Conservation (phyloP, 1,284 basidiomycete species). For the Termitomyces sp. region DNA sequence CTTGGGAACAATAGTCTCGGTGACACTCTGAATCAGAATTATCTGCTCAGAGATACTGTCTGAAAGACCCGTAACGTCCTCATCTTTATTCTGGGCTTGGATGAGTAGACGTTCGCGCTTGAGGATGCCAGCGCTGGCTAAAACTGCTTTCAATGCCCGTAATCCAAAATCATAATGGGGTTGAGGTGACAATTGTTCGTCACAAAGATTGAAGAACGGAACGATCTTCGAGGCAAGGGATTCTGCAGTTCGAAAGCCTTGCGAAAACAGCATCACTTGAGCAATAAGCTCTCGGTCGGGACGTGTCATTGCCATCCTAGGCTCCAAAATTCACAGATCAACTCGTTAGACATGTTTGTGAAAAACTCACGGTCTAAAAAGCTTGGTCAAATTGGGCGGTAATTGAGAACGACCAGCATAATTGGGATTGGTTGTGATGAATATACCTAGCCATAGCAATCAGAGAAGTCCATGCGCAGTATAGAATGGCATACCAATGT, state of each 20-base stretch:
- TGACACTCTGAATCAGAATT: slow-evolving; percentile 98
- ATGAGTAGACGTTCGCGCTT: slow-evolving; percentile 84
- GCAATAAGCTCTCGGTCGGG: slow-evolving; percentile 98
- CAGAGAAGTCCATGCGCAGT: background rate
- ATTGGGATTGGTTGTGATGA: slow-evolving; percentile 97
- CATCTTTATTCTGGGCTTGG: slow-evolving; percentile 38
- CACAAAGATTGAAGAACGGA: slow-evolving; percentile 98
- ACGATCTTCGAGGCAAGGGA: slow-evolving; percentile 95
- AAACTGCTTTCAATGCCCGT: slow-evolving; percentile 94
- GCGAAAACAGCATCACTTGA: slow-evolving; percentile 99
- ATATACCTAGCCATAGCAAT: slow-evolving; percentile 57
- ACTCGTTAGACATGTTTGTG: background rate
- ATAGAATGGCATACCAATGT: slow-evolving; percentile 66
- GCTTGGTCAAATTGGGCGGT: slow-evolving; percentile 93
- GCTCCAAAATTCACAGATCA: slow-evolving; percentile 1
- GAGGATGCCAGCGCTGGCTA: slow-evolving; percentile 95
- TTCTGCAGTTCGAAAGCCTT: slow-evolving; percentile 98
- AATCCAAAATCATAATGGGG: slow-evolving; percentile 99
- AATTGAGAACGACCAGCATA: slow-evolving; percentile 97
- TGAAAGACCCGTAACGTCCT: slow-evolving; percentile 52
- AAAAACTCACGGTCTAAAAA: slow-evolving; percentile 80
- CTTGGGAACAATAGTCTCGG: slow-evolving; percentile 98
- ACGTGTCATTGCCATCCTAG: slow-evolving; percentile 97
- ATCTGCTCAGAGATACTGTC: slow-evolving; percentile 85
- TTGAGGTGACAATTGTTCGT: slow-evolving; percentile 94